Evolutionary conservation across 208 protist species (phyloP).

Genomic region (Trypanosoma rangeli): DNA sequence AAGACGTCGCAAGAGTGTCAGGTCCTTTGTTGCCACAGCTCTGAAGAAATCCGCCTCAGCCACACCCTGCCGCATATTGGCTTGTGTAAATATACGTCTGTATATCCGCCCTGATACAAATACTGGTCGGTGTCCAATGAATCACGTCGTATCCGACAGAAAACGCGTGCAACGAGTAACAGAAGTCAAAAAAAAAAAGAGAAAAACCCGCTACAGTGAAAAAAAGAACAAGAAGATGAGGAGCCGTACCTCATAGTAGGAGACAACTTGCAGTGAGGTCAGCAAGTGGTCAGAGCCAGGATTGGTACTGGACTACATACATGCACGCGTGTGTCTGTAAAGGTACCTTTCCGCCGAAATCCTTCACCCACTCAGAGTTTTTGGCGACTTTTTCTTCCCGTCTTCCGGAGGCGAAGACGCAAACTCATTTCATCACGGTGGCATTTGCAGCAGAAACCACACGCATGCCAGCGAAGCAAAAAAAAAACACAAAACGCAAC

Average conservation of each 20-base stretch:
- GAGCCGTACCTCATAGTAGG: too few species aligned
- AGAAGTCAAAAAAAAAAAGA: constrained; percentile 2
- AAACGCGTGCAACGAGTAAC: constrained; percentile 24
- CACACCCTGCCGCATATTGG: neutral
- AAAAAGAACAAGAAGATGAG: too few species aligned
- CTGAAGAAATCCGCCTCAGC: constrained; percentile 33
- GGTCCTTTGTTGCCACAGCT: constrained; percentile 35
- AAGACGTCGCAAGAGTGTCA: constrained; percentile 28
- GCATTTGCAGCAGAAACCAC: neutral
- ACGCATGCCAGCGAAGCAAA: neutral
- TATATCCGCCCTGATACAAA: neutral
- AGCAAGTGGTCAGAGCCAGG: too few species aligned
- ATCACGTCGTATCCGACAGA: neutral
- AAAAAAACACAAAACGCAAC: neutral
- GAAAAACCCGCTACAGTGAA: too few species aligned
- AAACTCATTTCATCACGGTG: neutral
- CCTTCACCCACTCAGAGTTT: too few species aligned
- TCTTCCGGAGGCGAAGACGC: too few species aligned
- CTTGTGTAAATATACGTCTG: neutral
- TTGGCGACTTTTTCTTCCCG: neutral
- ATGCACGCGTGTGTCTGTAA: too few species aligned
- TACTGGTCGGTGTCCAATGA: neutral
- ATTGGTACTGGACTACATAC: too few species aligned
- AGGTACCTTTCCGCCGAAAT: too few species aligned
- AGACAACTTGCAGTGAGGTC: too few species aligned